Evolutionary conservation across 345 rosid genomes (phyloP).

Genomic region (Eucalyptus virginea): DNA sequence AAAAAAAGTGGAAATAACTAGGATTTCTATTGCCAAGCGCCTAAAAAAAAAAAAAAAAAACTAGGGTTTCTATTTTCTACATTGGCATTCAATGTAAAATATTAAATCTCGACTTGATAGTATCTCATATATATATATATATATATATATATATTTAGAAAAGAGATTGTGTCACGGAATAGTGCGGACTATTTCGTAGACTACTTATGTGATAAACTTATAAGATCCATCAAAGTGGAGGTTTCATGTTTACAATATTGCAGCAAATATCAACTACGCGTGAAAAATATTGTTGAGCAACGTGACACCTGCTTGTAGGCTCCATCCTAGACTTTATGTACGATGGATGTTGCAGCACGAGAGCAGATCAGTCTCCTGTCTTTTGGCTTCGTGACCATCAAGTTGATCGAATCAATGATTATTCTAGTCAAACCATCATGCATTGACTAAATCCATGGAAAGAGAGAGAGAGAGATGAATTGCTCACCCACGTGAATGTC

Average conservation of each 20-base stretch:
- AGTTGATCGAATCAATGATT: conserved; percentile 1
- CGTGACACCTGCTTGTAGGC: neutral
- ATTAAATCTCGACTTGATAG: neutral
- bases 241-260: neutral
- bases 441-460: neutral
- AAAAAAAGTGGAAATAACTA: too few species aligned
- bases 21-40: neutral
- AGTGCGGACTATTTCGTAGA: neutral
- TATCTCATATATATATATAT: neutral
- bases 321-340: neutral
- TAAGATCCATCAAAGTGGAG: neutral
- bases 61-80: neutral
- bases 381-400: neutral
- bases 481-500: conserved; percentile 12
- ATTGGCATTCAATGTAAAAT: neutral
- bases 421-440: neutral
- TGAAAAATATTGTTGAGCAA: neutral
- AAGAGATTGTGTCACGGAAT: neutral
- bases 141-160: neutral
- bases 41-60: neutral
- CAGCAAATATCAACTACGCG: neutral
- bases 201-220: neutral
- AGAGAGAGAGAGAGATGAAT: neutral
- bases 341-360: neutral
- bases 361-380: neutral